These are phyloP conservation scores for Bathelium albidoporum DNA, from an alignment of 495 filamentous ascomycete species.

Conservation along the genomic window DNA sequence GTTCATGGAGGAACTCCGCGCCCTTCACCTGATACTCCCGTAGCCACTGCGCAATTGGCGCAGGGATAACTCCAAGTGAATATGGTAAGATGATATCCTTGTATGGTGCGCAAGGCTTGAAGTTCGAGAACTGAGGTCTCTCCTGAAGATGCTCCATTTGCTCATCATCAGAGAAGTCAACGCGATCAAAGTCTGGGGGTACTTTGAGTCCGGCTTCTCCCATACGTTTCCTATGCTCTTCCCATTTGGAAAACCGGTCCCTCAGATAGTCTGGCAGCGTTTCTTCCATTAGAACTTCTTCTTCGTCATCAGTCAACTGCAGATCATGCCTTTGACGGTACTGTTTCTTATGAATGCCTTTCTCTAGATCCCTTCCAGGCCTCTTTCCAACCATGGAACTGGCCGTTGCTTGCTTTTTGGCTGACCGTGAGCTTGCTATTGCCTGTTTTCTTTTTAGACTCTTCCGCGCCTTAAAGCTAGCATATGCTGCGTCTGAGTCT, in stretches of 20 bases:
- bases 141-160: slow-evolving; percentile 51
- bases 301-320: slow-evolving; percentile 35
- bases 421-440: slow-evolving; percentile 37
- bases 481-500: slow-evolving; percentile 42
- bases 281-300: slow-evolving; percentile 44
- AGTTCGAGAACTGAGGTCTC: slow-evolving; percentile 54
- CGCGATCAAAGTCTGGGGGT: slow-evolving; percentile 67
- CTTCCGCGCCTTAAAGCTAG: slow-evolving; percentile 51
- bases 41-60: slow-evolving; percentile 84
- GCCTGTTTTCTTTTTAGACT: slow-evolving; percentile 42
- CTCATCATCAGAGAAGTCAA: slow-evolving; percentile 86
- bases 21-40: slow-evolving; percentile 86
- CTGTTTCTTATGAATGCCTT: neutral
- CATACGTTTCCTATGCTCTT: slow-evolving; percentile 44
- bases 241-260: slow-evolving; percentile 41
- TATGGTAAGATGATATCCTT: slow-evolving; percentile 63
- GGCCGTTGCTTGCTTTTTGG: slow-evolving; percentile 35
- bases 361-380: slow-evolving; percentile 24
- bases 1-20: slow-evolving; percentile 73
- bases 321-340: slow-evolving; percentile 1
- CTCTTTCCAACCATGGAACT: slow-evolving; percentile 27
- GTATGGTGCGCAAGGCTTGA: slow-evolving; percentile 55
- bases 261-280: slow-evolving; percentile 50
- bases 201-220: slow-evolving; percentile 60
- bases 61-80: slow-evolving; percentile 78